phyloP scores from a whole-genome alignment of 352 stramenopile species.

The Globisporangium rhizosaccharum region DNA sequence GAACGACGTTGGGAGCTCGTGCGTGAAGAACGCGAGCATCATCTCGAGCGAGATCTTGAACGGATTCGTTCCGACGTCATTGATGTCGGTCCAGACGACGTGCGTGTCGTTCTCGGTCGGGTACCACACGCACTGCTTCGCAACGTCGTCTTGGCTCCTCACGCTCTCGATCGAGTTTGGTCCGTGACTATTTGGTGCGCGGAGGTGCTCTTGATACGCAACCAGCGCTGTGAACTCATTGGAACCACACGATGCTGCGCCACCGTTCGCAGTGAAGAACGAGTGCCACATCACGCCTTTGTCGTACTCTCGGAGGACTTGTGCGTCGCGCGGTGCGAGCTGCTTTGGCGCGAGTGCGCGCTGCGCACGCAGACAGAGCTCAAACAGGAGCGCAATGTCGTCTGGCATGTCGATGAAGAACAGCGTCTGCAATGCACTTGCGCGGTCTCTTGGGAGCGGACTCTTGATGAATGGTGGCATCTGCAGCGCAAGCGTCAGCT shows the following conservation, averaged over 20 bases:
- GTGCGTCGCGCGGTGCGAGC: not conserved
- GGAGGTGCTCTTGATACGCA: not conserved
- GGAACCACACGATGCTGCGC: not conserved
- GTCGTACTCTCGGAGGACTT: not conserved
- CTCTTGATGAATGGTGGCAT: constrained; percentile 26
- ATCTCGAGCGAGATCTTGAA: constrained; percentile 22
- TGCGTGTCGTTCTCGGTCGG: constrained; percentile 12
- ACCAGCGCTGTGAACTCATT: not conserved
- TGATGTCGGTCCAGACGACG: constrained; percentile 24
- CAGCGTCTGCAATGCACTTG: constrained; percentile 26
- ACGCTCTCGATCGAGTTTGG: constrained; percentile 21
- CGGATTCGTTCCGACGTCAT: constrained; percentile 26
- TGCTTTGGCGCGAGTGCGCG: constrained; percentile 18
- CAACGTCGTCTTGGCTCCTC: constrained; percentile 11
- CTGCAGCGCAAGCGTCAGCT: constrained; percentile 9
- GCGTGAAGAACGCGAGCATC: constrained; percentile 28
- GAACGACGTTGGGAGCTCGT: constrained; percentile 18
- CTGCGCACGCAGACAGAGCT: constrained; percentile 34
- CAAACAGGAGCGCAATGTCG: constrained; percentile 29
- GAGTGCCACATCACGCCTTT: constrained; percentile 17
- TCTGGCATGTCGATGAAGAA: constrained; percentile 38
- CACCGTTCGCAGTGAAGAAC: constrained; percentile 14
- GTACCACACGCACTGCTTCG: constrained; percentile 33
- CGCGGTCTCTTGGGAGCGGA: constrained; percentile 21
- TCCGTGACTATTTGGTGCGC: not conserved